Evolutionary conservation across 768 basidiomycete genomes (phyloP).

Genomic region (Melanogaster broomeanus): DNA sequence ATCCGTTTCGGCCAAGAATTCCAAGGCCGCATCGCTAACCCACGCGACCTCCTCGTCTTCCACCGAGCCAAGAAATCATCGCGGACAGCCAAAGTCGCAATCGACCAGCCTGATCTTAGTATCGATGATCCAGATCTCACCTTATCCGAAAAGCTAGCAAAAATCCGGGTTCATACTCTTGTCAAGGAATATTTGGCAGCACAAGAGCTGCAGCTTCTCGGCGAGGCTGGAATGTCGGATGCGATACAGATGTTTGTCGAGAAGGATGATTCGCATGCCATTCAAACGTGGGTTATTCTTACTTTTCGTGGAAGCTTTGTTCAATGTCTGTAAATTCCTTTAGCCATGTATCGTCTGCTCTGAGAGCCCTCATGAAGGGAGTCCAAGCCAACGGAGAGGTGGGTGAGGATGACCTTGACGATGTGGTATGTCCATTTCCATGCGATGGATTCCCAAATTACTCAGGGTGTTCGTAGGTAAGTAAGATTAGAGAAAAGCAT

Average conservation of each 20-base stretch:
- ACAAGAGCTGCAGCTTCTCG: constrained; percentile 90
- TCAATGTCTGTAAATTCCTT: background rate
- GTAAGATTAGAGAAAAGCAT: constrained; percentile 68
- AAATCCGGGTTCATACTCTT: constrained; percentile 83
- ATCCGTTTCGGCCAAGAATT: constrained; percentile 97
- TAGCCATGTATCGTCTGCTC: constrained; percentile 65
- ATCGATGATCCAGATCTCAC: constrained; percentile 75
- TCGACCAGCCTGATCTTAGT: constrained; percentile 78
- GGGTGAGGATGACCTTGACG: constrained; percentile 75
- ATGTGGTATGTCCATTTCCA: constrained; percentile 50
- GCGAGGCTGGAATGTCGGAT: constrained; percentile 88
- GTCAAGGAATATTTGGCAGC: constrained; percentile 91
- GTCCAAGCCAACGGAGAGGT: constrained; percentile 66
- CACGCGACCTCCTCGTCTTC: constrained; percentile 90
- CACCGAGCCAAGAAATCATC: constrained; percentile 71
- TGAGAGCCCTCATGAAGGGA: constrained; percentile 66
- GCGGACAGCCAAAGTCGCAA: constrained; percentile 53
- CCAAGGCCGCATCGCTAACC: constrained; percentile 88
- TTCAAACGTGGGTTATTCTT: constrained; percentile 65
- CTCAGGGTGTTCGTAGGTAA: constrained; percentile 44
- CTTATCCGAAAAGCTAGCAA: constrained; percentile 72
- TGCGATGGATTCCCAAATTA: background rate
- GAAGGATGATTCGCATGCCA: constrained; percentile 95
- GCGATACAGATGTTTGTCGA: constrained; percentile 96
- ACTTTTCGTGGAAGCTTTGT: background rate